Evolutionary conservation across 176 grass and related monocot genomes (phyloP).

Genomic region (Aegilops umbellulata): DNA sequence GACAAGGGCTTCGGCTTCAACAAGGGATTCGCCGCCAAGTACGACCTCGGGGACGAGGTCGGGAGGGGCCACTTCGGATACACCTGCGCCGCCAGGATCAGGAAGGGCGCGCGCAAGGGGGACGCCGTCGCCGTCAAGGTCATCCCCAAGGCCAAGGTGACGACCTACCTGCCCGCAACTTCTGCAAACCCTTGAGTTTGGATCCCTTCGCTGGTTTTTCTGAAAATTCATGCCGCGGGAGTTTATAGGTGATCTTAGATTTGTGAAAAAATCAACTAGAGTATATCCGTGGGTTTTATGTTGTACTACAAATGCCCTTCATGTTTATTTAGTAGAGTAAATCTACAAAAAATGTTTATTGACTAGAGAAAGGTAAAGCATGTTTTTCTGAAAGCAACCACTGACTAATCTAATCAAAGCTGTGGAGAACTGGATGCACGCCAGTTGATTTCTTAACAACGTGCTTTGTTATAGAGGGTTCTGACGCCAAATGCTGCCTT

Average conservation of each 20-base stretch:
- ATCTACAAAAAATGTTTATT: too few relatives aligned
- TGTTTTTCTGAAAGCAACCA: neutral
- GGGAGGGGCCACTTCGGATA: constrained; percentile 51
- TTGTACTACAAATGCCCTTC: neutral
- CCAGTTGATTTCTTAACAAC: neutral
- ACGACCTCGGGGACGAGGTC: constrained; percentile 57
- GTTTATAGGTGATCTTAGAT: too few relatives aligned
- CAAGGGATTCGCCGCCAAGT: constrained; percentile 60
- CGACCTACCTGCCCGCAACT: neutral
- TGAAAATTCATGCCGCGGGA: neutral
- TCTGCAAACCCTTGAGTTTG: neutral
- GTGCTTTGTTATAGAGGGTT: too few relatives aligned
- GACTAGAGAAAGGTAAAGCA: neutral
- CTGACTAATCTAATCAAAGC: neutral
- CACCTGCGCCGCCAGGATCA: constrained; percentile 44
- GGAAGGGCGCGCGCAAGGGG: constrained; percentile 42
- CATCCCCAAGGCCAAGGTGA: constrained; percentile 82
- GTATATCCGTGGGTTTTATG: too few relatives aligned
- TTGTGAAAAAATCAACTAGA: too few relatives aligned
- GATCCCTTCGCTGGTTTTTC: neutral
- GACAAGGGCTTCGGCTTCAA: constrained; percentile 51
- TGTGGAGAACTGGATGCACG: neutral
- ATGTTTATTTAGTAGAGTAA: too few relatives aligned
- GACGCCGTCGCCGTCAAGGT: constrained; percentile 55
- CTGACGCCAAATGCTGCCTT: too few relatives aligned